Conservation (phyloP, 345 rosid species). For the Stellera chamaejasme region DNA sequence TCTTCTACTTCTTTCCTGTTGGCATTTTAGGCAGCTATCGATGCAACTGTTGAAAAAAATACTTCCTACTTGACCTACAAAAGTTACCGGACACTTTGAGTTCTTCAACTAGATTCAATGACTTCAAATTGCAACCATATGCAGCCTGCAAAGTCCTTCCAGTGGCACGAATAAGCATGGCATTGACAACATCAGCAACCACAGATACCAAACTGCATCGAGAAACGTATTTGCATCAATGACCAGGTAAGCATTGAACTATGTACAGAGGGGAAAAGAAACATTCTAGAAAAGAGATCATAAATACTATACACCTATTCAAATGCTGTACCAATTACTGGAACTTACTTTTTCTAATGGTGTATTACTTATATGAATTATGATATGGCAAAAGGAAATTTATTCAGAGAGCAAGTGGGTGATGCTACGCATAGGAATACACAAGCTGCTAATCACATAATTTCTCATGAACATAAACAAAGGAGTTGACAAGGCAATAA, state of each 20-base stretch:
- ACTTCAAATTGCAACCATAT: conserved; percentile 39
- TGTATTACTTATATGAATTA: too few relatives aligned
- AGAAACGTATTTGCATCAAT: conserved; percentile 31
- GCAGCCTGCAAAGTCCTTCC: conserved; percentile 54
- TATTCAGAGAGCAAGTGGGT: too few relatives aligned
- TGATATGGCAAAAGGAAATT: too few relatives aligned
- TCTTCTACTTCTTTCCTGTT: not conserved
- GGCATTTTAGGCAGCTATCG: not conserved
- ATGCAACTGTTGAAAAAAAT: too few relatives aligned
- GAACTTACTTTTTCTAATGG: too few relatives aligned
- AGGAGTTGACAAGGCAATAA: too few relatives aligned
- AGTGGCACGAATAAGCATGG: conserved; percentile 65
- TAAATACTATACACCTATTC: not conserved
- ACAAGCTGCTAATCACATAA: too few relatives aligned
- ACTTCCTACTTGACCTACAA: too few relatives aligned
- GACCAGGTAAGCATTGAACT: conserved; percentile 6
- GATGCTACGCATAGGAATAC: too few relatives aligned
- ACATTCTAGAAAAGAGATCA: not conserved
- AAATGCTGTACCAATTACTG: not conserved
- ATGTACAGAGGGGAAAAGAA: not conserved
- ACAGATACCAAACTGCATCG: conserved; percentile 82
- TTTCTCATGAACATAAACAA: too few relatives aligned
- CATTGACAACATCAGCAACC: conserved; percentile 74
- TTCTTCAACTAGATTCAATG: conserved; percentile 31
- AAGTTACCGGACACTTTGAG: conserved; percentile 43